phyloP scores from a whole-genome alignment of 2,329 filamentous ascomycete species.

The Cladosporium sp. region DNA sequence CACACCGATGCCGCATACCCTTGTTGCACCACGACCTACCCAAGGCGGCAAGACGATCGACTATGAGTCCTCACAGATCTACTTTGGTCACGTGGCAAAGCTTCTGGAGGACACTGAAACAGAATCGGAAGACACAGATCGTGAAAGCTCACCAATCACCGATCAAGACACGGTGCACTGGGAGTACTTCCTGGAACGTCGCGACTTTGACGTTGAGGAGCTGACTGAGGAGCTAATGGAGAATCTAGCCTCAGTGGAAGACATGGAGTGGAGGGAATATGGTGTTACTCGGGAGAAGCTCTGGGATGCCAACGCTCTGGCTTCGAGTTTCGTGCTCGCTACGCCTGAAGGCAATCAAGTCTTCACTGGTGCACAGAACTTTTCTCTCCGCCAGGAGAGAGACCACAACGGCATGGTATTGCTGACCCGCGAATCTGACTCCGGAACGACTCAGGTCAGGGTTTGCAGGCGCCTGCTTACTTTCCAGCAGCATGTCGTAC shows the following conservation, averaged over 20 bases:
- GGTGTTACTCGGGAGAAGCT: not conserved
- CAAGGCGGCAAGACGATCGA: not conserved
- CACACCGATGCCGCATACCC: not conserved
- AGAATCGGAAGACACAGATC: not conserved
- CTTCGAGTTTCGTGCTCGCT: not conserved
- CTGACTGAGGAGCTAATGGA: not conserved
- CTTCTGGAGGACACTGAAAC: not conserved
- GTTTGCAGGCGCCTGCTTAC: not conserved
- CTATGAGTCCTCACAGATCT: not conserved
- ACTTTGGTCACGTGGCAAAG: not conserved
- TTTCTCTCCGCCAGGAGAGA: not conserved
- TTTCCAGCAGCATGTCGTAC: not conserved
- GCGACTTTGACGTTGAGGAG: not conserved
- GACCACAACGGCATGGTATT: not conserved
- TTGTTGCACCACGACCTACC: not conserved
- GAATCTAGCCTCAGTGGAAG: too few relatives aligned
- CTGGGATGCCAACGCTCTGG: not conserved
- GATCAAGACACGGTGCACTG: not conserved
- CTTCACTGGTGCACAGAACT: not conserved
- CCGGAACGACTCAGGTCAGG: not conserved
- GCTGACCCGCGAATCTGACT: not conserved
- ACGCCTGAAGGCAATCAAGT: not conserved
- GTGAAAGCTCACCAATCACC: not conserved
- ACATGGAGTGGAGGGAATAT: not conserved
- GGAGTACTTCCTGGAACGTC: slow-evolving; percentile 2